Evolutionary conservation across 495 filamentous ascomycete species (phyloP).

Genomic region (Hyaloscypha finlandica): DNA sequence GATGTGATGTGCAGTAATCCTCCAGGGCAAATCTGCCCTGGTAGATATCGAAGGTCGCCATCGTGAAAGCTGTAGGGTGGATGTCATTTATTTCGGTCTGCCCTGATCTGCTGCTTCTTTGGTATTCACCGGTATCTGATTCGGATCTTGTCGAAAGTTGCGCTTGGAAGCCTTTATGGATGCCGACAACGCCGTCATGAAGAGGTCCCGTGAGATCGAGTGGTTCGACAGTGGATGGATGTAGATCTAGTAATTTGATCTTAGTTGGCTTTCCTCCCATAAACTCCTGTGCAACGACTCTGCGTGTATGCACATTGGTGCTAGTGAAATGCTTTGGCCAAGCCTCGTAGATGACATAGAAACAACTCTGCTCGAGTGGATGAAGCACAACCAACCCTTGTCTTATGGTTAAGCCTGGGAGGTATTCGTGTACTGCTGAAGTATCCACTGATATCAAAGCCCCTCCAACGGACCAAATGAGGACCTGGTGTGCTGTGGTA

Average conservation of each 20-base stretch:
- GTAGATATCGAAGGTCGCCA: not conserved
- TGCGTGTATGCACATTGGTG: not conserved
- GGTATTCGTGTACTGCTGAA: not conserved
- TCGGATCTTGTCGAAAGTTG: not conserved
- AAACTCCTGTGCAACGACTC: not conserved
- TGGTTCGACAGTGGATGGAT: not conserved
- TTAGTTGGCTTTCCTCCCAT: not conserved
- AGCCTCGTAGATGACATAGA: not conserved
- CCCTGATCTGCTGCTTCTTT: not conserved
- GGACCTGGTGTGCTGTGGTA: conserved; percentile 11
- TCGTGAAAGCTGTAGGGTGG: not conserved
- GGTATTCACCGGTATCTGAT: not conserved
- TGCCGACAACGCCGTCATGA: not conserved
- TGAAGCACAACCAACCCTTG: not conserved
- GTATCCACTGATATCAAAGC: conserved; percentile 5
- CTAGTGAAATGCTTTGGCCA: not conserved
- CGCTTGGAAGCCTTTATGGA: not conserved
- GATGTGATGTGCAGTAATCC: not conserved
- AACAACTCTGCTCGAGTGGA: not conserved
- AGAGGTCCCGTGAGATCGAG: not conserved
- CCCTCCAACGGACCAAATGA: conserved; percentile 28
- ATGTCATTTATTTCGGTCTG: not conserved
- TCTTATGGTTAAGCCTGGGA: not conserved
- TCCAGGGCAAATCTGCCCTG: not conserved
- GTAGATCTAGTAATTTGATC: not conserved